Percentiles rank a stretch among this genome's conserved stretches.
phyloP scores from a whole-genome alignment of 257 asterid species.

The Solanum chmielewskii region DNA sequence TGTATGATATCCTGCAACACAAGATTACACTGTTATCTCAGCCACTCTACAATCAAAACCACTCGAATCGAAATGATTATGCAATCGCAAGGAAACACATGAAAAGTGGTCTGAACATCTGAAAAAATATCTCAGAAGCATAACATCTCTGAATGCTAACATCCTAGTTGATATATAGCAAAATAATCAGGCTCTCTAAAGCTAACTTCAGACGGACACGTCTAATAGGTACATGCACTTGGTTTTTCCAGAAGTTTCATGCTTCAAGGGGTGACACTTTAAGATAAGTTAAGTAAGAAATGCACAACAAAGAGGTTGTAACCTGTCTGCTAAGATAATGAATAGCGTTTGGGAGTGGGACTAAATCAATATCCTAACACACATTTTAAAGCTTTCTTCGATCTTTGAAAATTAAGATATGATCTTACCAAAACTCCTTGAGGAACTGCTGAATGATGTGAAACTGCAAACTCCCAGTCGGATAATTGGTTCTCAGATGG shows the following conservation, averaged over 20 bases:
- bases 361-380: not conserved
- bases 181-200: not conserved
- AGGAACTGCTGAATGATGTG: conserved; percentile 68
- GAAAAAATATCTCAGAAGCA: not conserved
- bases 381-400: not conserved
- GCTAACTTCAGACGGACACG: not conserved
- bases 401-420: not conserved
- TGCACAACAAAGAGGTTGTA: not conserved
- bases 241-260: not conserved
- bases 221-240: not conserved
- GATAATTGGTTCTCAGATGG: conserved; percentile 78
- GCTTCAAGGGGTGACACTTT: not conserved
- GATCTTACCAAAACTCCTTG: conserved; percentile 33
- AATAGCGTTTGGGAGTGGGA: not conserved
- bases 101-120: not conserved
- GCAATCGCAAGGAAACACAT: not conserved
- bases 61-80: not conserved
- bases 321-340: not conserved
- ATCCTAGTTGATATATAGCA: not conserved
- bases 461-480: conserved; percentile 91
- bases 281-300: not conserved
- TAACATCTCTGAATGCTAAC: not conserved
- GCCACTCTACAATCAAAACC: not conserved
- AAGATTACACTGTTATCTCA: not conserved
- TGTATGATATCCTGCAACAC: conserved; percentile 85